Conservation (phyloP, 495 filamentous ascomycete species). For the Tuber melanosporum region DNA sequence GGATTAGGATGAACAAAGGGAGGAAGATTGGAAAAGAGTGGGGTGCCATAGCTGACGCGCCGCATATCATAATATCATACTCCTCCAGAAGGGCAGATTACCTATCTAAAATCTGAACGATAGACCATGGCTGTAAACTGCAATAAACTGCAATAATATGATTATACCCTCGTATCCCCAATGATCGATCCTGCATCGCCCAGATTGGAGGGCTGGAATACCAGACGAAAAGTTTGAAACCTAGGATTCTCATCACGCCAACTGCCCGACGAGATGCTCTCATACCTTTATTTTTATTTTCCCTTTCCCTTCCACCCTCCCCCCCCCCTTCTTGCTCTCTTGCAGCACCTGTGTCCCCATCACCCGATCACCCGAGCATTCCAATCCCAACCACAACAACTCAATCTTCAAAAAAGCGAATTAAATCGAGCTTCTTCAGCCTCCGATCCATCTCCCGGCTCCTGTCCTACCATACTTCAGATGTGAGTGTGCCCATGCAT, state of each 20-base stretch:
- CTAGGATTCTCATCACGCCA: neutral
- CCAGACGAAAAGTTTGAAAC: neutral
- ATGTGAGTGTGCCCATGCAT: neutral
- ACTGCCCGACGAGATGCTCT: neutral
- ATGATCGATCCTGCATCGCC: neutral
- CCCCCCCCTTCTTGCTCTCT: no score
- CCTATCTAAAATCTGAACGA: neutral
- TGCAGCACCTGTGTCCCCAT: neutral
- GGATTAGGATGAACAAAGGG: neutral
- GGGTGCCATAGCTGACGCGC: neutral
- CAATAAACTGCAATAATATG: no score
- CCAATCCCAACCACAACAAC: neutral
- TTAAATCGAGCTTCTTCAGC: neutral
- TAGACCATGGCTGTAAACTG: neutral
- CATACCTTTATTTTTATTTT: neutral
- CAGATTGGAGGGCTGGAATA: neutral
- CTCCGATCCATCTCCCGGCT: neutral
- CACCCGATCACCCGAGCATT: neutral
- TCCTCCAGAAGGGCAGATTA: neutral
- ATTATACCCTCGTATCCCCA: neutral
- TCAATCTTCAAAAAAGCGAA: neutral
- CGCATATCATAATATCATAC: neutral
- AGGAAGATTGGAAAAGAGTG: neutral
- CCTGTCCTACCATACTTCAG: neutral
- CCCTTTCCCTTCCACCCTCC: neutral